Percentiles rank a stretch among this genome's conserved stretches.
phyloP scores from a whole-genome alignment of 495 filamentous ascomycete genomes.

The Acidiella bohemica region DNA sequence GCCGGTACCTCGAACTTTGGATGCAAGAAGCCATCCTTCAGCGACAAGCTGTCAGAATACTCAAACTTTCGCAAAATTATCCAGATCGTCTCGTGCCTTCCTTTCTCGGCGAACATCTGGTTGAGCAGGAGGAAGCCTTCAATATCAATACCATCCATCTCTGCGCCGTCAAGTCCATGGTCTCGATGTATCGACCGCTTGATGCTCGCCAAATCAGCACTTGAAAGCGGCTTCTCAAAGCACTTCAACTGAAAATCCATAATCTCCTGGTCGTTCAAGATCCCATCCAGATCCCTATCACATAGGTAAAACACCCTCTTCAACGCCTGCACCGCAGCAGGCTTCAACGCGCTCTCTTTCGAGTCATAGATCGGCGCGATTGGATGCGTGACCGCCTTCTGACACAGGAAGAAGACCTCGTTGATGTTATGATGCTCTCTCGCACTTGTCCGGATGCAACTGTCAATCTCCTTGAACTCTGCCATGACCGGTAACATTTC shows the following conservation, averaged over 20 bases:
- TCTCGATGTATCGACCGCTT: slow-evolving; percentile 55
- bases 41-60: slow-evolving; percentile 82
- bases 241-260: slow-evolving; percentile 79
- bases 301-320: slow-evolving; percentile 87
- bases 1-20: slow-evolving; percentile 89
- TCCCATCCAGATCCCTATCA: slow-evolving; percentile 94
- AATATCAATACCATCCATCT: slow-evolving; percentile 58
- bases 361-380: slow-evolving; percentile 94
- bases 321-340: slow-evolving; percentile 70
- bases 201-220: slow-evolving; percentile 73
- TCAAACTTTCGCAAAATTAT: slow-evolving; percentile 90
- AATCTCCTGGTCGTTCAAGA: slow-evolving; percentile 78
- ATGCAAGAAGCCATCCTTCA: slow-evolving; percentile 82
- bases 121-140: slow-evolving; percentile 78
- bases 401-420: slow-evolving; percentile 92
- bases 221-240: slow-evolving; percentile 69
- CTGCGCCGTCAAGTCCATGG: slow-evolving; percentile 38
- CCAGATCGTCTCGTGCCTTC: slow-evolving; percentile 97
- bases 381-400: slow-evolving; percentile 96
- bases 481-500: slow-evolving; percentile 98
- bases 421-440: slow-evolving; percentile 91
- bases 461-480: slow-evolving; percentile 97
- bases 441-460: slow-evolving; percentile 89
- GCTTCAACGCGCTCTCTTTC: slow-evolving; percentile 77
- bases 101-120: slow-evolving; percentile 92